phyloP scores from a whole-genome alignment of 805 yeast species.

The Candida dajiaensis region DNA sequence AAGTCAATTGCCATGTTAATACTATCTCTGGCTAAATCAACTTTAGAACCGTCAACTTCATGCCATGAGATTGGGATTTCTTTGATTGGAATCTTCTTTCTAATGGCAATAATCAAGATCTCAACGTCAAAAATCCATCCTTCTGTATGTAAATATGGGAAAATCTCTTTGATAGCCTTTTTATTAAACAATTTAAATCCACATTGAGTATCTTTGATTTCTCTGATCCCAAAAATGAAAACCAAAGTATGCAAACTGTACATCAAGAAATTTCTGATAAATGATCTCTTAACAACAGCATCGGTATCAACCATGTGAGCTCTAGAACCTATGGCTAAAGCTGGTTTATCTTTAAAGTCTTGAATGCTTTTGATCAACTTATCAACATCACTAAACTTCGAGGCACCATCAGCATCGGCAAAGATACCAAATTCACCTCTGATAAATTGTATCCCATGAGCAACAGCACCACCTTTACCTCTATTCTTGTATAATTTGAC shows the following conservation, averaged over 20 bases:
- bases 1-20: constrained; percentile 91
- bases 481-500: constrained; percentile 68
- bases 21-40: constrained; percentile 86
- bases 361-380: constrained; percentile 43
- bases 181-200: constrained; percentile 91
- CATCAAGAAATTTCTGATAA: constrained; percentile 87
- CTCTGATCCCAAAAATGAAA: constrained; percentile 80
- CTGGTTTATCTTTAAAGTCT: constrained; percentile 31
- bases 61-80: constrained; percentile 95
- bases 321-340: constrained; percentile 83
- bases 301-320: constrained; percentile 96
- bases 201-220: constrained; percentile 91
- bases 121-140: constrained; percentile 99
- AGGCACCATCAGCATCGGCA: constrained; percentile 98
- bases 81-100: constrained; percentile 56
- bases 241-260: constrained; percentile 84
- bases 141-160: constrained; percentile 92
- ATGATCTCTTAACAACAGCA: constrained; percentile 92
- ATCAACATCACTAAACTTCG: constrained; percentile 64
- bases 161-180: constrained; percentile 55
- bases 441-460: constrained; percentile 78
- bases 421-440: constrained; percentile 73
- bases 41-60: constrained; percentile 92
- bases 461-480: constrained; percentile 96
- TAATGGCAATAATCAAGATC: constrained; percentile 70